These are phyloP conservation scores for Firmiana major DNA, from an alignment of 345 rosid species.

Conservation along the genomic window DNA sequence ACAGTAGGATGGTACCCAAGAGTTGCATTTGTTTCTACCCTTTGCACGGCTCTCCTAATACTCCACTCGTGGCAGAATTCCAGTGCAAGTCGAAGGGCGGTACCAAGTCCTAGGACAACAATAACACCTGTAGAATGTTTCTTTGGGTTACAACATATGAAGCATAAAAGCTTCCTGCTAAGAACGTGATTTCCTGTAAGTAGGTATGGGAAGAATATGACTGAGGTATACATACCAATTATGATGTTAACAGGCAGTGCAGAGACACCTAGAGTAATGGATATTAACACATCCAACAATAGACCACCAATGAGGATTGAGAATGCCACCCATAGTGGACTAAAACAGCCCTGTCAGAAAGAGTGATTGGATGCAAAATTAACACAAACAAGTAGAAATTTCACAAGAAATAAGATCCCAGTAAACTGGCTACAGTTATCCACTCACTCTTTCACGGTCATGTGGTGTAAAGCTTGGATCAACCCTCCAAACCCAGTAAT, in stretches of 20 bases:
- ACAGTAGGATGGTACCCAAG: slow-evolving; percentile 62
- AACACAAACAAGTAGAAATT: background rate
- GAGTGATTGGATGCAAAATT: slow-evolving; percentile 7
- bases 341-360: slow-evolving; percentile 60
- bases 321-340: slow-evolving; percentile 93
- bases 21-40: slow-evolving; percentile 54
- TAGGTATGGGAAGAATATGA: background rate
- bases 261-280: slow-evolving; percentile 78
- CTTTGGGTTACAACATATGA: slow-evolving; percentile 8
- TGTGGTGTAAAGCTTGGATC: slow-evolving; percentile 63
- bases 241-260: slow-evolving; percentile 87
- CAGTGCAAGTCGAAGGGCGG: slow-evolving; percentile 70
- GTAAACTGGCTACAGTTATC: slow-evolving; percentile 8
- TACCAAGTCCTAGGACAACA: slow-evolving; percentile 90
- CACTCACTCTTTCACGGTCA: slow-evolving; percentile 58
- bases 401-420: slow-evolving; percentile 5
- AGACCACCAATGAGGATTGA: slow-evolving; percentile 81
- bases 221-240: slow-evolving; percentile 41
- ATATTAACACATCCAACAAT: slow-evolving; percentile 79
- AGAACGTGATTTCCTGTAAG: background rate
- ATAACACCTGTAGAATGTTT: slow-evolving; percentile 57
- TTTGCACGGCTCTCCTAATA: slow-evolving; percentile 64
- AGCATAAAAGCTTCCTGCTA: background rate
- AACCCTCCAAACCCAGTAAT: slow-evolving; percentile 80
- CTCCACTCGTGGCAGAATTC: slow-evolving; percentile 91